These are phyloP conservation scores for Mycena maculata DNA, from an alignment of 768 basidiomycete genomes.

Conservation along the genomic window DNA sequence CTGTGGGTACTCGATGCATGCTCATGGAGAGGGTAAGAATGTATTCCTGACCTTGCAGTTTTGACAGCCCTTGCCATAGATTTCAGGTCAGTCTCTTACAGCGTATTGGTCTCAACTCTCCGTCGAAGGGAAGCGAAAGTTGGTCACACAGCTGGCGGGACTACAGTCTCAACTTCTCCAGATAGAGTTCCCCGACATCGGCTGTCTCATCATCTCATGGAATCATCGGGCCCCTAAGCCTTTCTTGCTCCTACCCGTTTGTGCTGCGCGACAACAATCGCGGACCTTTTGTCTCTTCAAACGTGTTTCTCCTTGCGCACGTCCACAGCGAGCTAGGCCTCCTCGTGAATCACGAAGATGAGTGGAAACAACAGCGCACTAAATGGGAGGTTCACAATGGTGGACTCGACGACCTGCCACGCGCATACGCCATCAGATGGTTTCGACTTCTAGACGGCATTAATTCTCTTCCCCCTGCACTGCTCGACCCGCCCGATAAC, in stretches of 20 bases:
- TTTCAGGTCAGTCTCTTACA: background rate
- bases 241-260: background rate
- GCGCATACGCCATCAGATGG: background rate
- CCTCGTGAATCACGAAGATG: background rate
- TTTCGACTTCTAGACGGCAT: background rate
- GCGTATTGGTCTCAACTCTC: background rate
- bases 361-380: background rate
- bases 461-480: background rate
- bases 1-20: background rate
- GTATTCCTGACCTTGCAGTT: no score
- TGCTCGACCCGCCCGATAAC: background rate
- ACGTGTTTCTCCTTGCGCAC: background rate
- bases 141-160: background rate
- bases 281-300: background rate
- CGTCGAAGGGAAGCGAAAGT: background rate
- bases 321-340: background rate
- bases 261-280: background rate
- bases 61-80: background rate
- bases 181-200: background rate
- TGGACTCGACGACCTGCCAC: background rate
- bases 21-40: background rate
- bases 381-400: background rate
- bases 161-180: background rate
- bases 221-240: background rate
- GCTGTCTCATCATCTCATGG: background rate